These are phyloP conservation scores for Pythium plurisporium DNA, from an alignment of 352 stramenopile species.

Conservation along the genomic window DNA sequence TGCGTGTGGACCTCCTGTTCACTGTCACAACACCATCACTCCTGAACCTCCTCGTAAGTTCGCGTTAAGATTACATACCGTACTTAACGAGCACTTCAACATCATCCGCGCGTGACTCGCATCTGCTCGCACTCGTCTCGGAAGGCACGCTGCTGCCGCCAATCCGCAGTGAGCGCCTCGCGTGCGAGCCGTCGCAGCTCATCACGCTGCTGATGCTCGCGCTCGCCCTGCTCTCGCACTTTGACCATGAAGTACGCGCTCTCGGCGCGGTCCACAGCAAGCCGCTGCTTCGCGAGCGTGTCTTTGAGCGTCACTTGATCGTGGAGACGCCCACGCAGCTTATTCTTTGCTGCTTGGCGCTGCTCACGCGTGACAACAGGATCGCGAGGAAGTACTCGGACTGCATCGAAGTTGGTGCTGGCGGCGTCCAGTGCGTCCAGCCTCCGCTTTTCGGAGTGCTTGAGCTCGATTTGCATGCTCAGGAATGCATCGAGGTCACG, in stretches of 20 bases:
- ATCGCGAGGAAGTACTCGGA: constrained; percentile 46
- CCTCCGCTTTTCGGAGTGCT: constrained; percentile 19
- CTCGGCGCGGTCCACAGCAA: constrained; percentile 48
- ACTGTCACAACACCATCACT: constrained; percentile 8
- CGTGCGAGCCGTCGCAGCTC: constrained; percentile 32
- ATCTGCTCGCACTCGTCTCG: constrained; percentile 2
- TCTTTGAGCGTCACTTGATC: constrained; percentile 45
- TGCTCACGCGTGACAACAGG: constrained; percentile 24
- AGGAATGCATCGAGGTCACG: constrained; percentile 51
- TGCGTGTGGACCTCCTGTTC: neutral
- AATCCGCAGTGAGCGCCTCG: constrained; percentile 35
- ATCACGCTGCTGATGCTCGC: constrained; percentile 23
- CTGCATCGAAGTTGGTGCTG: constrained; percentile 16
- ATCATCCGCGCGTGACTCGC: neutral
- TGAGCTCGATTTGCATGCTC: constrained; percentile 42
- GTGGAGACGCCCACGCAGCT: constrained; percentile 37
- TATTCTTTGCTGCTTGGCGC: constrained; percentile 34
- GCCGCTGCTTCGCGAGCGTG: constrained; percentile 30
- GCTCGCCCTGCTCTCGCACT: constrained; percentile 32
- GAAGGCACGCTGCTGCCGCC: constrained; percentile 44
- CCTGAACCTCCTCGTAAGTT: neutral
- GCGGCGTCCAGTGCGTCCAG: constrained; percentile 4
- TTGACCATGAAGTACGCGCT: constrained; percentile 50
- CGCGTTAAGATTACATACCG: neutral
- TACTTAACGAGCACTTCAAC: constrained; percentile 2